Percentiles rank a stretch among this genome's conserved stretches.
phyloP scores from a whole-genome alignment of 192 early-diverging fungal genomes.

The Umbelopsis isabellina region DNA sequence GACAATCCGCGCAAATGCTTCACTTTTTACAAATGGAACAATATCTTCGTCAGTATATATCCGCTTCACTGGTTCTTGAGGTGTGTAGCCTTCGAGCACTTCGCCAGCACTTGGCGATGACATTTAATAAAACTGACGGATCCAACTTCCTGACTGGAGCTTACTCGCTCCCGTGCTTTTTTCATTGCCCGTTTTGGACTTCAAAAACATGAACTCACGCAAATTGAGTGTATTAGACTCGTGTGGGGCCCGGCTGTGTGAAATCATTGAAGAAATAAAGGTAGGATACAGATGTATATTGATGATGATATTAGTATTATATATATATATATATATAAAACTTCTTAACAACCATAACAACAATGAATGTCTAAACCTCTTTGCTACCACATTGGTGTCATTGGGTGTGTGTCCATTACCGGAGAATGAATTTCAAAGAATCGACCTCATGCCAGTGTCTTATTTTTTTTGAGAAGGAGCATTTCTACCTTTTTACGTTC shows the following conservation, averaged over 20 bases:
- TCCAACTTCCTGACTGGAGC: not conserved
- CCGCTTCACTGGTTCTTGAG: constrained; percentile 52
- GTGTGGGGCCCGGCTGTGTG: too few relatives aligned
- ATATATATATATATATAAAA: too few relatives aligned
- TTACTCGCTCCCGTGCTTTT: too few relatives aligned
- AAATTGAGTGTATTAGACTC: too few relatives aligned
- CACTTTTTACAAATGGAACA: constrained; percentile 58
- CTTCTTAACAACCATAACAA: too few relatives aligned
- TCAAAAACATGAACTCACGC: too few relatives aligned
- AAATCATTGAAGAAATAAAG: too few relatives aligned
- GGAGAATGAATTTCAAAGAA: not conserved
- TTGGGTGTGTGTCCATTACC: not conserved
- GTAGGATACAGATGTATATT: too few relatives aligned
- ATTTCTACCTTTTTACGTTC: not conserved
- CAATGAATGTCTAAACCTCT: too few relatives aligned
- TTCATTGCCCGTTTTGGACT: too few relatives aligned
- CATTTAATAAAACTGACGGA: not conserved
- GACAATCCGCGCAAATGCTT: constrained; percentile 70
- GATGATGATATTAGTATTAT: too few relatives aligned
- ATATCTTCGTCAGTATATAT: constrained; percentile 65
- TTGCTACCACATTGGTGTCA: not conserved
- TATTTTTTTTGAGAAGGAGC: constrained; percentile 4
- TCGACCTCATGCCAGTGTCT: not conserved
- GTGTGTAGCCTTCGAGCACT: constrained; percentile 38
- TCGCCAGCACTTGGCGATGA: not conserved